Percentiles rank a stretch among this genome's conserved stretches.
These are phyloP conservation scores for Phialocephala subalpina DNA, from an alignment of 2,329 filamentous ascomycete genomes.

Conservation along the genomic window DNA sequence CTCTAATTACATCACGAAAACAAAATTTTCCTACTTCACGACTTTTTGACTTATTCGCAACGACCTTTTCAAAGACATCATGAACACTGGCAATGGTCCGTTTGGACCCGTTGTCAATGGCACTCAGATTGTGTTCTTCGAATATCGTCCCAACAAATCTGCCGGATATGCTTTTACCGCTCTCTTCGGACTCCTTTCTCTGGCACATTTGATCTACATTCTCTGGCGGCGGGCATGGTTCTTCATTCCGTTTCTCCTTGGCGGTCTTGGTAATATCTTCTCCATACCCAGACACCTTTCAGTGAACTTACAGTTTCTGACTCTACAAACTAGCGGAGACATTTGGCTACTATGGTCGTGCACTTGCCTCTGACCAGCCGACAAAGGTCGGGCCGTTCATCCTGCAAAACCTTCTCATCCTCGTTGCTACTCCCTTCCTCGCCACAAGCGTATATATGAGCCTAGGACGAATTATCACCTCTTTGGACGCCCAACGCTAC, in stretches of 20 bases:
- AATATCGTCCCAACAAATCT: constrained; percentile 25
- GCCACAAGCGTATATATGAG: constrained; percentile 57
- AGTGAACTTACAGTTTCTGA: too few species aligned
- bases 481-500: constrained; percentile 49
- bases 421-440: constrained; percentile 52
- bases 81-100: too few species aligned
- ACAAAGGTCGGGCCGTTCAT: constrained; percentile 44
- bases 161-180: constrained; percentile 31
- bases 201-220: constrained; percentile 29
- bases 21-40: too few species aligned
- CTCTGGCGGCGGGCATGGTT: constrained; percentile 29
- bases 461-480: constrained; percentile 49
- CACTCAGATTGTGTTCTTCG: constrained; percentile 13
- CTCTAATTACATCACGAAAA: too few species aligned
- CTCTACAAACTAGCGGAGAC: constrained; percentile 22
- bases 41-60: too few species aligned
- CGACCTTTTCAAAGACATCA: too few species aligned
- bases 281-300: background rate
- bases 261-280: constrained; percentile 26
- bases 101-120: too few species aligned
- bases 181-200: constrained; percentile 25
- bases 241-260: constrained; percentile 32
- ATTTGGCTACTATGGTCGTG: constrained; percentile 28
- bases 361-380: constrained; percentile 1
- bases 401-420: constrained; percentile 50